phyloP scores from a whole-genome alignment of 257 asterid genomes.

The Ocimum tenuiflorum region DNA sequence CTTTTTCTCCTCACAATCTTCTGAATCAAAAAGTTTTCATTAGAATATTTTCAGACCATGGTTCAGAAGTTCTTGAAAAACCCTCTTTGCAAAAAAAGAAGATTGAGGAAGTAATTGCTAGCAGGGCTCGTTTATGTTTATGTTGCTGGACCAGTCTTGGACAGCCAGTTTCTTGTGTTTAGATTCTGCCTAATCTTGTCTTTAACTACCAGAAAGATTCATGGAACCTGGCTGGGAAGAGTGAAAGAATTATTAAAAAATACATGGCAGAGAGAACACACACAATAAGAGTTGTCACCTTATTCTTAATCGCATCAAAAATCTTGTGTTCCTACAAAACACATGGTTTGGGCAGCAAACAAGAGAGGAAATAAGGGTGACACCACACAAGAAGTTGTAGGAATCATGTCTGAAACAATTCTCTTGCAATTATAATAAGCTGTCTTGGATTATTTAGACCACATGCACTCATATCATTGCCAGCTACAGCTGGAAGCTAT shows the following conservation, averaged over 20 bases:
- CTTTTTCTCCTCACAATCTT: not conserved
- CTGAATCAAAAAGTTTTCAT: not conserved
- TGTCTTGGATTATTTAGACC: conserved; percentile 64
- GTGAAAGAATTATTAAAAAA: not conserved
- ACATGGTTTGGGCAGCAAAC: conserved; percentile 17
- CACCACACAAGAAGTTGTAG: conserved; percentile 33
- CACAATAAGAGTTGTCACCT: not conserved
- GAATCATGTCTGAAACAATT: conserved; percentile 49
- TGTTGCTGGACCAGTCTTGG: not conserved
- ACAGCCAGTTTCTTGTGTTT: not conserved
- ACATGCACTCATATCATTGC: conserved; percentile 60
- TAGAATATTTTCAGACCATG: not conserved
- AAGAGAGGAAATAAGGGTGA: conserved; percentile 13
- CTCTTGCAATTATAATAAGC: conserved; percentile 36
- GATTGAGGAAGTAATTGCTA: not conserved
- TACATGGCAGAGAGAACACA: not conserved
- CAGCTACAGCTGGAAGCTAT: conserved; percentile 32
- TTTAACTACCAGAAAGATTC: not conserved
- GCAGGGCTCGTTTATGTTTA: no score
- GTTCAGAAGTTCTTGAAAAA: not conserved
- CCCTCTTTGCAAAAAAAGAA: not conserved
- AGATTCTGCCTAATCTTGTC: conserved; percentile 1
- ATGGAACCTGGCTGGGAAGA: conserved; percentile 9
- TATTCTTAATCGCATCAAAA: conserved; percentile 15
- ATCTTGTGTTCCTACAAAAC: conserved; percentile 1